Base-by-base conservation (phyloP, 257 asterid genomes). In the Solanum chmielewskii region DNA sequence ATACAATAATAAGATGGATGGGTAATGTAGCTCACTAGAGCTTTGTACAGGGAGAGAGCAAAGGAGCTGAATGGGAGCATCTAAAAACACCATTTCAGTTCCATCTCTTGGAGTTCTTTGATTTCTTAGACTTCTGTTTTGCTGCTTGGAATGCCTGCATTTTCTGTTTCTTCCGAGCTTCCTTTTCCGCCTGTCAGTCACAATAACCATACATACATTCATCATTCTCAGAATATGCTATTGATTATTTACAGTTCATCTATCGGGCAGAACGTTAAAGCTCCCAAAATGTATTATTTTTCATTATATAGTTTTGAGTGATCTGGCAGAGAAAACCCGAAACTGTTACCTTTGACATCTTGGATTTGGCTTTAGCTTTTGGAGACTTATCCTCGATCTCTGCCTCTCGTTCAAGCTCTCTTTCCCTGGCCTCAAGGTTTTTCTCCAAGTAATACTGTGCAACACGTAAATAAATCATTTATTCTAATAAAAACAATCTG, bases 381-480 rank as follows among this genome's bases (percentile, higher is more conserved):
- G 99, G 98, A 86, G 99, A 90, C 91, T 94, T 95, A 59, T 94
- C 98, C 80, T 97, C 98, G 4, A 97, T 90, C 94, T 97, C 99
- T 27, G 97, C 99, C 92, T 97, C 99, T n/a, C 99, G 93, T 89
- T 97, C 99, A n/a, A 96, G 96, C 89, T 92, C 98, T 91, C 91
- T 94, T 75, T 92, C 92, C 89, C 99, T 94, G 27, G 98, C 98
- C 88, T 97, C 99, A 74, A 97, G 95, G 90, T 97, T 97, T 94
- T 95, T 97, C 98, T 97, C 99, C 91, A 97, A 90, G 89, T 97
- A 97, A 89, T 96, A 97, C 99, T 97, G 98, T 52, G 21, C 29
- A 77, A 52, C 16, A 44, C 2, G n/a, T 27, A 85, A 86, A 47
- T 73, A 49, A 2, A 18, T 49, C 85, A 47, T 31, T 81, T 29